Evolutionary conservation across 345 rosid genomes (phyloP).

Genomic region (Eucalyptus caleyi): DNA sequence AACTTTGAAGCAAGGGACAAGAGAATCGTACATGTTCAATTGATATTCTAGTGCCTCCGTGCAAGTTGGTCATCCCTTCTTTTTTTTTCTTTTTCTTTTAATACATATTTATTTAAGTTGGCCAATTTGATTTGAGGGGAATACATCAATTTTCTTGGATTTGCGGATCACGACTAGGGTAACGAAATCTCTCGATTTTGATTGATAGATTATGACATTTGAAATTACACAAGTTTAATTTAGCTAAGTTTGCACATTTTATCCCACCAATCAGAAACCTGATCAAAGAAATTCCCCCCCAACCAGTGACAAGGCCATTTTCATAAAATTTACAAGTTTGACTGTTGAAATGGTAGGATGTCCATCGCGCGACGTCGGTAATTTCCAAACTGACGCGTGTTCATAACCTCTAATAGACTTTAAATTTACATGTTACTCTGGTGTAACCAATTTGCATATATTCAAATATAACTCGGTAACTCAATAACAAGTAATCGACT

Average conservation of each 20-base stretch:
- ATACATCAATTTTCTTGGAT: neutral
- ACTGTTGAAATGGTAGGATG: neutral
- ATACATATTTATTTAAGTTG: no score
- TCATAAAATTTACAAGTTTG: neutral
- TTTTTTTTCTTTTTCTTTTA: no score
- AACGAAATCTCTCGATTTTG: neutral
- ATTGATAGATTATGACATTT: neutral
- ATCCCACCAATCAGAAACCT: neutral
- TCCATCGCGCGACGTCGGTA: neutral
- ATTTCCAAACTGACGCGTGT: neutral
- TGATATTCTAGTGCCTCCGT: neutral
- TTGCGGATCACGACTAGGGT: neutral
- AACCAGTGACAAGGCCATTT: neutral
- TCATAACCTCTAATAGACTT: neutral
- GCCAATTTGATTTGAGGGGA: neutral
- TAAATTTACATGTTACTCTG: neutral
- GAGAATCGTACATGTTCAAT: neutral
- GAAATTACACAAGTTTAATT: neutral
- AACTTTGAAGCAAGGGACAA: neutral
- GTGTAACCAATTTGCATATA: neutral
- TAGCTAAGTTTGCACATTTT: neutral
- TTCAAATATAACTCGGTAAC: neutral
- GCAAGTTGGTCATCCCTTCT: neutral
- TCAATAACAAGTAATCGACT: neutral
- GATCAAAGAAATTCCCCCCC: neutral